phyloP scores from a whole-genome alignment of 179 eudicot genomes.

The Nepenthes alata region DNA sequence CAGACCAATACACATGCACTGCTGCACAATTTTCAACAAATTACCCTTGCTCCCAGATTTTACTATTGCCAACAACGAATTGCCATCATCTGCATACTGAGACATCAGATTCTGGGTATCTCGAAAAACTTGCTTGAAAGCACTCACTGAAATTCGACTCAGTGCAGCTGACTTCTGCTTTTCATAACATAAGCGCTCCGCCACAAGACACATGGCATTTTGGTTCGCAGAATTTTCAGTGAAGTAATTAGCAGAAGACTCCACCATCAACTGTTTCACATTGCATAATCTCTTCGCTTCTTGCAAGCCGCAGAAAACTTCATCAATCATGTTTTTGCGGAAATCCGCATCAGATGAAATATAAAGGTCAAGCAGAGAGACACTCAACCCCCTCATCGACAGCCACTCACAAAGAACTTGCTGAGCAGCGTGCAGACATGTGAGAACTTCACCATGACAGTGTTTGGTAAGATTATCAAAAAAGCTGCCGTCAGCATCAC shows the following conservation, averaged over 20 bases:
- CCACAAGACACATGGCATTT: constrained; percentile 16
- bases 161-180: constrained; percentile 67
- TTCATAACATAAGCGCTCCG: constrained; percentile 28
- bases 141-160: constrained; percentile 49
- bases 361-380: constrained; percentile 74
- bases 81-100: constrained; percentile 34
- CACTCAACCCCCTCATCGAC: constrained; percentile 65
- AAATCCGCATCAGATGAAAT: constrained; percentile 43
- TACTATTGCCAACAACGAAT: constrained; percentile 66
- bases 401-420: constrained; percentile 79
- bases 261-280: constrained; percentile 50
- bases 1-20: constrained; percentile 80
- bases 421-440: constrained; percentile 57
- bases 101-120: constrained; percentile 62
- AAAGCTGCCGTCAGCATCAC: constrained; percentile 50
- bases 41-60: constrained; percentile 91
- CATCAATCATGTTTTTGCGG: constrained; percentile 54
- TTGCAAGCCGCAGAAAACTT: constrained; percentile 52
- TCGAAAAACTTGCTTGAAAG: constrained; percentile 52
- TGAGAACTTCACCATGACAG: constrained; percentile 34
- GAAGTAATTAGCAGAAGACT: constrained; percentile 38
- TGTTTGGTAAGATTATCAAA: constrained; percentile 46
- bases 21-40: constrained; percentile 61
- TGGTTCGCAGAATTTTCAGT: constrained; percentile 28
- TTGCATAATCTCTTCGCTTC: constrained; percentile 59